A percentile compares a stretch with the other conserved stretches of the same genome.
phyloP scores from a whole-genome alignment of 1,284 basidiomycete species.

The Trametes polyzona region DNA sequence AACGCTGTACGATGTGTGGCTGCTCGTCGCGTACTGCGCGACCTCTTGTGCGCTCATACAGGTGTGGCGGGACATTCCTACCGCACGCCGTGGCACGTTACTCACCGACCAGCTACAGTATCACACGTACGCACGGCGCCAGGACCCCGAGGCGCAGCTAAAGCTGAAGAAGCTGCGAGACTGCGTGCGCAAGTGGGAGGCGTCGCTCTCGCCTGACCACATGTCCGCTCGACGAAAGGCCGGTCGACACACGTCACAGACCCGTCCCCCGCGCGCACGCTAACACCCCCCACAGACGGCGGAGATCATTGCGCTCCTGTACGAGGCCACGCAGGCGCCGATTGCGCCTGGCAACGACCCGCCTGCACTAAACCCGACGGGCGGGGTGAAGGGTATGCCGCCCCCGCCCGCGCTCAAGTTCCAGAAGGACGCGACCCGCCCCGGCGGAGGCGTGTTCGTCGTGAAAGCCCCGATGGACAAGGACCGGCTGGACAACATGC shows the following conservation, averaged over 20 bases:
- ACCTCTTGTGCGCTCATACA: slow-evolving; percentile 91
- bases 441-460: slow-evolving; percentile 85
- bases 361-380: slow-evolving; percentile 72
- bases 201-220: slow-evolving; percentile 78
- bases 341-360: slow-evolving; percentile 54
- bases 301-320: slow-evolving; percentile 90
- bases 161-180: slow-evolving; percentile 83
- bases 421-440: slow-evolving; percentile 73
- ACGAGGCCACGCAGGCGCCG: slow-evolving; percentile 86
- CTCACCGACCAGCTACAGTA: slow-evolving; percentile 55
- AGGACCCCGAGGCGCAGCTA: slow-evolving; percentile 73
- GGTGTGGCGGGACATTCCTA: slow-evolving; percentile 47
- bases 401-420: slow-evolving; percentile 65
- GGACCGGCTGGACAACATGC: slow-evolving; percentile 53
- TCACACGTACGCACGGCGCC: slow-evolving; percentile 88
- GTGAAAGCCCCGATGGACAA: slow-evolving; percentile 58
- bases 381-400: slow-evolving; percentile 65
- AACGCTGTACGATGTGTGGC: slow-evolving; percentile 82
- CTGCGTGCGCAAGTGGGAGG: slow-evolving; percentile 84
- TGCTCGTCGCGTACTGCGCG: slow-evolving; percentile 86
- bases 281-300: slow-evolving; percentile 67
- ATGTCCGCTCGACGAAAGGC: slow-evolving; percentile 91
- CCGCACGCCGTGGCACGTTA: slow-evolving; percentile 5
- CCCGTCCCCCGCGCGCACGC: slow-evolving; percentile 17
- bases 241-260: slow-evolving; percentile 40